Evolutionary conservation across 768 basidiomycete species (phyloP).

Genomic region (Mycena polygramma): DNA sequence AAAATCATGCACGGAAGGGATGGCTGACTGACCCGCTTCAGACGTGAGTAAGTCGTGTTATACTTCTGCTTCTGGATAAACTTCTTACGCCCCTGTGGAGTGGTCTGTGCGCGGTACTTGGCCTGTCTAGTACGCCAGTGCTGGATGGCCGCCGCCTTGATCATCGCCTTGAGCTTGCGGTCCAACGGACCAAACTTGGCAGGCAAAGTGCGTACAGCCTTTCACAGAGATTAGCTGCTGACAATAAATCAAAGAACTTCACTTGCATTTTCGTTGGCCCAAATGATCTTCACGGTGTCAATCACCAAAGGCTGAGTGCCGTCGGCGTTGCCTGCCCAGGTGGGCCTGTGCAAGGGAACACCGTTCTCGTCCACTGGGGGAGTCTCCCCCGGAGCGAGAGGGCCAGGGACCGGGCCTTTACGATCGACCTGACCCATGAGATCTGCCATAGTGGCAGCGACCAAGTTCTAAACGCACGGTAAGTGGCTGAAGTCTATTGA

Average conservation of each 20-base stretch:
- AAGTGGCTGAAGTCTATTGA: no score
- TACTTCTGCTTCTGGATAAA: neutral
- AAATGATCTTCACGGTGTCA: neutral
- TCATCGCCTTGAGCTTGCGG: no score
- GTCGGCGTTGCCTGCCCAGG: neutral
- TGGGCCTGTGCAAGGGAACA: neutral
- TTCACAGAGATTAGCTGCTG: neutral
- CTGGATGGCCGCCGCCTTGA: neutral
- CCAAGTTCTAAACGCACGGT: no score
- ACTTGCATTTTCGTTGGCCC: neutral
- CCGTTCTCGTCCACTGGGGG: neutral
- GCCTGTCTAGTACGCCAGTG: neutral
- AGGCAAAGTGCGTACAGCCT: neutral
- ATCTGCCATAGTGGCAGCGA: no score
- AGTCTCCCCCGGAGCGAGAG: neutral
- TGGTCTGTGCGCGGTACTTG: neutral
- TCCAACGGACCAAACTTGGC: neutral
- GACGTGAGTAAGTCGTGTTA: neutral
- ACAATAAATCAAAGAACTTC: neutral
- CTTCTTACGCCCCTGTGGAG: no score
- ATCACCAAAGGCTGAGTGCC: conserved; percentile 3
- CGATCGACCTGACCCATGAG: no score
- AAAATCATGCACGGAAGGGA: neutral
- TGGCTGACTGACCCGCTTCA: neutral
- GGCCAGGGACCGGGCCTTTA: neutral